phyloP scores from a whole-genome alignment of 2,329 filamentous ascomycete species.

The Neonectria neomacrospora region DNA sequence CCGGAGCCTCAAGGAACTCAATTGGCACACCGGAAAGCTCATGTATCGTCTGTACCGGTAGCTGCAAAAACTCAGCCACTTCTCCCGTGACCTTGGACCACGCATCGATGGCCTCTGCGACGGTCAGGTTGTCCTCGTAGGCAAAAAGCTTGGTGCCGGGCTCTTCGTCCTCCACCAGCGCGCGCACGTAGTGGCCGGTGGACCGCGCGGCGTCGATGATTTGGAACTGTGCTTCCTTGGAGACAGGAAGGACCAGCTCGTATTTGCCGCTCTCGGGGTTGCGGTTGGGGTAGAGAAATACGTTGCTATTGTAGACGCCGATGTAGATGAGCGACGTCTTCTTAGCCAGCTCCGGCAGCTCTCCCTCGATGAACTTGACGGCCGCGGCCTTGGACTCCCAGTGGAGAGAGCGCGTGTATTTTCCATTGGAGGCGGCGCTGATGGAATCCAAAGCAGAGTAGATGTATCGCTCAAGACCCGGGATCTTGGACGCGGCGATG shows the following conservation, averaged over 20 bases:
- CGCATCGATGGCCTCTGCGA: conserved; percentile 46
- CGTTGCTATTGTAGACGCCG: conserved; percentile 38
- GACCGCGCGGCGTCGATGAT: conserved; percentile 53
- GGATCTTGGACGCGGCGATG: conserved; percentile 57
- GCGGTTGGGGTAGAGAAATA: conserved; percentile 38
- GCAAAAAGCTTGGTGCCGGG: conserved; percentile 56
- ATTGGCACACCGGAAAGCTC: conserved; percentile 47
- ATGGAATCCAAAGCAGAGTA: conserved; percentile 63
- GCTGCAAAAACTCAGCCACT: conserved; percentile 45
- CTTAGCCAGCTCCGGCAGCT: conserved; percentile 52
- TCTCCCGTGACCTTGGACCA: conserved; percentile 54
- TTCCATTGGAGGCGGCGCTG: conserved; percentile 55
- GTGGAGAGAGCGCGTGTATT: conserved; percentile 57
- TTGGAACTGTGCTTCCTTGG: conserved; percentile 46
- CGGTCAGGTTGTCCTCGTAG: conserved; percentile 53
- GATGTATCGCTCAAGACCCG: conserved; percentile 56
- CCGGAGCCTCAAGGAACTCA: conserved; percentile 52
- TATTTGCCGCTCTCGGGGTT: conserved; percentile 47
- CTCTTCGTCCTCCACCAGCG: conserved; percentile 54
- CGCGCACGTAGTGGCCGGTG: conserved; percentile 57
- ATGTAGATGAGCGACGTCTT: conserved; percentile 51
- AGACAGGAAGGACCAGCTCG: conserved; percentile 45
- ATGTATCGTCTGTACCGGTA: conserved; percentile 49
- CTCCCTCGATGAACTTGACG: conserved; percentile 55
- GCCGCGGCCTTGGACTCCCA: conserved; percentile 62